phyloP scores from a whole-genome alignment of 2,329 filamentous ascomycete species.

The Talaromyces pinophilus region DNA sequence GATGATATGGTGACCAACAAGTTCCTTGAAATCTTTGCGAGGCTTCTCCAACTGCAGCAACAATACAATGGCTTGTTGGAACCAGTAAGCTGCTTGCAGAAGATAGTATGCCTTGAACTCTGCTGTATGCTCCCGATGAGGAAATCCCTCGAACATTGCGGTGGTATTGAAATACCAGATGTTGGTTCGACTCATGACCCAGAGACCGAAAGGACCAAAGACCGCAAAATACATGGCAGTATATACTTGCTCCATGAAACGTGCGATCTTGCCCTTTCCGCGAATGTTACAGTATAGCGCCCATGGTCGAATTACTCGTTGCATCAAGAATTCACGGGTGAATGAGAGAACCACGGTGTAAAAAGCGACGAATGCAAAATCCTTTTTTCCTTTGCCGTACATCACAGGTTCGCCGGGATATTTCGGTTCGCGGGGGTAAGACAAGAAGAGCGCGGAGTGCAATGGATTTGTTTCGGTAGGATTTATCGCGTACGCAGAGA shows the following conservation, averaged over 20 bases:
- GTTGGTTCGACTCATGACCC: conserved; percentile 86
- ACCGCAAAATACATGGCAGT: conserved; percentile 86
- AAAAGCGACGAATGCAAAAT: conserved; percentile 84
- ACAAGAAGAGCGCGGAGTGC: conserved; percentile 82
- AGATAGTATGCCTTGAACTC: conserved; percentile 95
- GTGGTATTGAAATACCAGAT: conserved; percentile 94
- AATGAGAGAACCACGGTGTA: conserved; percentile 90
- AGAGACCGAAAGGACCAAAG: conserved; percentile 80
- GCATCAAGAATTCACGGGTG: conserved; percentile 95
- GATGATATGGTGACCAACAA: conserved; percentile 88
- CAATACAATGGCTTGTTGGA: conserved; percentile 87
- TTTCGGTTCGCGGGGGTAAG: conserved; percentile 70
- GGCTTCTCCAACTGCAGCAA: conserved; percentile 87
- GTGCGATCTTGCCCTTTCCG: conserved; percentile 74
- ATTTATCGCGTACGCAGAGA: conserved; percentile 70
- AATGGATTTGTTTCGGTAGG: conserved; percentile 77
- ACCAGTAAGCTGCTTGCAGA: conserved; percentile 92
- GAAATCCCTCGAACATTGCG: conserved; percentile 87
- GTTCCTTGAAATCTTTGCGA: conserved; percentile 90
- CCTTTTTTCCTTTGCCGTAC: conserved; percentile 86
- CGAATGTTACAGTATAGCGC: conserved; percentile 69
- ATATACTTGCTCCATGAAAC: conserved; percentile 96
- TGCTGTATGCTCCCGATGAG: conserved; percentile 76
- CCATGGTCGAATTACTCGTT: conserved; percentile 77
- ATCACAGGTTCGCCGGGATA: conserved; percentile 56